Conservation (phyloP, 805 yeast species). For the Huiozyma naganishii region DNA sequence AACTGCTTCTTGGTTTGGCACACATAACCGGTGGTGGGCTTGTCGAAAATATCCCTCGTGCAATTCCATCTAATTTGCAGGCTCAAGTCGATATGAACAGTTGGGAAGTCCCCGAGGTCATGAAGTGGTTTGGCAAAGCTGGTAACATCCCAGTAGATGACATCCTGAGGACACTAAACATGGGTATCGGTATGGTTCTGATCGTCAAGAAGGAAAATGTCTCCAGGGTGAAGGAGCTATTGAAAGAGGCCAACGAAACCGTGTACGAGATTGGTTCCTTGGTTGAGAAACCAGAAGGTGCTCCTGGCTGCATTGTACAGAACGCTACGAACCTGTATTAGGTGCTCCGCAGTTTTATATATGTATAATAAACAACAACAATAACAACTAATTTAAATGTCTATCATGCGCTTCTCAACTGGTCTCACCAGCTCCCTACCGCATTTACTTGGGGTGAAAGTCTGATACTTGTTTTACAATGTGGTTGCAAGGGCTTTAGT, state of each 20-base stretch:
- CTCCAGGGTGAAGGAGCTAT: conserved; percentile 39
- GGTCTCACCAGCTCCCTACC: too few relatives aligned
- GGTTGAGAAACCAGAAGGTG: conserved; percentile 35
- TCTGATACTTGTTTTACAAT: too few relatives aligned
- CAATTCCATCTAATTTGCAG: conserved; percentile 67
- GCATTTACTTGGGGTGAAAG: too few relatives aligned
- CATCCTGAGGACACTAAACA: conserved; percentile 80
- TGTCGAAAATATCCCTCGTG: conserved; percentile 92
- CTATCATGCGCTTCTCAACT: too few relatives aligned
- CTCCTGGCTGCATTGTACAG: conserved; percentile 54
- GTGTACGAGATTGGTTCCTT: conserved; percentile 63
- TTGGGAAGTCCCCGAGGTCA: conserved; percentile 83
- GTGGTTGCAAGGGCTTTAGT: too few relatives aligned
- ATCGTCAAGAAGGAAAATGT: conserved; percentile 67
- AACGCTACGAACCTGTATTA: conserved; percentile 25
- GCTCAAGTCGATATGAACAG: conserved; percentile 69
- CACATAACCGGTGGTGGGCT: conserved; percentile 98
- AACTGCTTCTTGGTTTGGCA: conserved; percentile 74
- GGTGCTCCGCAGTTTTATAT: background rate
- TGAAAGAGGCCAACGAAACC: conserved; percentile 59
- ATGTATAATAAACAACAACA: background rate
- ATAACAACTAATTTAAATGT: too few relatives aligned
- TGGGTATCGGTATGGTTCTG: conserved; percentile 95
- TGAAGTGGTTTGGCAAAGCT: conserved; percentile 86
- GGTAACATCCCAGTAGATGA: conserved; percentile 86